Percentiles rank a stretch among this genome's conserved stretches.
phyloP scores from a whole-genome alignment of 2,329 filamentous ascomycete species.

The Alternaria gaisen region DNA sequence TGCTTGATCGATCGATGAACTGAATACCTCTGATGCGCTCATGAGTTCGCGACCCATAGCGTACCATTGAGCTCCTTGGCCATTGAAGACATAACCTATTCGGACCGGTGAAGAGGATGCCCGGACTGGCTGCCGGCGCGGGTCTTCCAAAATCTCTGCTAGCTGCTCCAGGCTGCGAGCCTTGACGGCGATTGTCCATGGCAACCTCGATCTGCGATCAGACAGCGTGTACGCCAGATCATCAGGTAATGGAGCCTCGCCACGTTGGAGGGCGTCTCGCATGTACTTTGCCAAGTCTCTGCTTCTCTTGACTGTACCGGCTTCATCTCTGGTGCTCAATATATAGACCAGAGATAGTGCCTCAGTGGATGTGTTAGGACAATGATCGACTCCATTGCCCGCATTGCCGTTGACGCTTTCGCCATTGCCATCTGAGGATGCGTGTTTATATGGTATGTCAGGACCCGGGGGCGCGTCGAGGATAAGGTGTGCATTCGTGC shows the following conservation, averaged over 20 bases:
- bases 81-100: constrained; percentile 4
- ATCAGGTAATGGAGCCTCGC: background rate
- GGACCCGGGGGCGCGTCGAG: constrained; percentile 23
- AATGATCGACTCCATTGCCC: background rate
- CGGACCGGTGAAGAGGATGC: background rate
- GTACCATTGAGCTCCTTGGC: constrained; percentile 9
- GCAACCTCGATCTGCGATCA: constrained; percentile 13
- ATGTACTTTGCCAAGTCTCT: constrained; percentile 6
- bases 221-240: constrained; percentile 25
- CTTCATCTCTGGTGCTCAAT: constrained; percentile 5
- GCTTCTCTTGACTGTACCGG: background rate
- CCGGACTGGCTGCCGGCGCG: background rate
- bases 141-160: background rate
- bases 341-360: background rate
- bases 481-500: constrained; percentile 35
- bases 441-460: constrained; percentile 7
- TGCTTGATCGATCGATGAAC: background rate
- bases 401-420: background rate
- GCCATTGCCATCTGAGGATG: background rate
- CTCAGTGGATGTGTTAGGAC: background rate
- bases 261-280: background rate
- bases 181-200: background rate
- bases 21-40: background rate
- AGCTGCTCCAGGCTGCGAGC: background rate
- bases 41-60: constrained; percentile 10